Percentiles rank a stretch among this genome's conserved stretches.
Conservation (phyloP, 2,329 filamentous ascomycete genomes). For the Sordariomycetes sp. region DNA sequence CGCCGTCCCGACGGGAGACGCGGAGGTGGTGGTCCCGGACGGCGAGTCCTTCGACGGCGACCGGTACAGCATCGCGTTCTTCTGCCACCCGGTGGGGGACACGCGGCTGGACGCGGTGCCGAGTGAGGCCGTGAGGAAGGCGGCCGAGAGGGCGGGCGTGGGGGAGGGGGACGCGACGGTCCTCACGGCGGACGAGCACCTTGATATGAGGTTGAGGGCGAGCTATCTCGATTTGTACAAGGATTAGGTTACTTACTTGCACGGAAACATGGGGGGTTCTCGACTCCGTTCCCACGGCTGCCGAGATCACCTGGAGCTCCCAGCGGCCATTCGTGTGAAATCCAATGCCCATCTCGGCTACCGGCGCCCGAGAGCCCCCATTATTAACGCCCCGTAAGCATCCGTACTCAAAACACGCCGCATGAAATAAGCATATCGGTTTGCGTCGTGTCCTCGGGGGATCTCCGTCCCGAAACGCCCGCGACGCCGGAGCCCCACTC, state of each 20-base stretch:
- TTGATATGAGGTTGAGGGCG: slow-evolving; percentile 48
- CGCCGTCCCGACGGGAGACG: slow-evolving; percentile 43
- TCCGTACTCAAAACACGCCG: background rate
- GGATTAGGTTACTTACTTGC: slow-evolving; percentile 16
- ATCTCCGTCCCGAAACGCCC: background rate
- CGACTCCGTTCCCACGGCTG: no score
- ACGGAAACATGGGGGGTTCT: background rate
- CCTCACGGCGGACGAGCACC: slow-evolving; percentile 53
- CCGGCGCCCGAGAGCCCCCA: no score
- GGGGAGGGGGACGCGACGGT: slow-evolving; percentile 28
- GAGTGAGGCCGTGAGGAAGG: slow-evolving; percentile 42
- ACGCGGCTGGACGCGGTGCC: slow-evolving; percentile 47
- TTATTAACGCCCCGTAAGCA: no score
- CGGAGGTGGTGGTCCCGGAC: background rate
- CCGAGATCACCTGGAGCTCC: no score
- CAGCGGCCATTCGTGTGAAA: no score
- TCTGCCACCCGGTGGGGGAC: slow-evolving; percentile 51
- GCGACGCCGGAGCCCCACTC: background rate
- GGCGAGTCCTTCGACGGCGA: slow-evolving; percentile 26
- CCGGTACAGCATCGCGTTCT: slow-evolving; percentile 58
- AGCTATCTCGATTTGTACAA: slow-evolving; percentile 48
- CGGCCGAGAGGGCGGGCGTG: slow-evolving; percentile 15
- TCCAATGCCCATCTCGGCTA: no score
- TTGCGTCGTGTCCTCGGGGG: background rate
- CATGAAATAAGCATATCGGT: background rate